These are phyloP conservation scores for Diaporthe citri DNA, from an alignment of 2,329 filamentous ascomycete genomes.

Conservation along the genomic window DNA sequence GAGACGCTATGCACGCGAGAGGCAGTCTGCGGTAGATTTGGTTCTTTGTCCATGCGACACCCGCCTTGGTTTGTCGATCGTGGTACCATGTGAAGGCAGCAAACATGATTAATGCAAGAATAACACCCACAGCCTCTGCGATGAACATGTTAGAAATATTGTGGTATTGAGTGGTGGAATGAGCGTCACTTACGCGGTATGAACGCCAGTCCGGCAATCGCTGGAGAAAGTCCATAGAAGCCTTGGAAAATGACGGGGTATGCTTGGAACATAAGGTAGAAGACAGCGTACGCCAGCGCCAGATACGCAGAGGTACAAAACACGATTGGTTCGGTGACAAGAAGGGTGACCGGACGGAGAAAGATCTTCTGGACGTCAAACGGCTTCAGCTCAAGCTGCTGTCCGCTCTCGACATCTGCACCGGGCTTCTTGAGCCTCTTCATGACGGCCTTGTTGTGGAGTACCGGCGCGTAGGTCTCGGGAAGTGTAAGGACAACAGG, in stretches of 20 bases:
- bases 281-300: not conserved
- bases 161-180: not conserved
- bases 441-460: conserved; percentile 1
- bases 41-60: not conserved
- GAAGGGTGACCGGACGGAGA: not conserved
- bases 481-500: conserved; percentile 4
- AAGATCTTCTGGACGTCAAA: conserved; percentile 12
- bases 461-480: not conserved
- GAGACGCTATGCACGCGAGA: conserved; percentile 10
- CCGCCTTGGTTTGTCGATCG: not conserved
- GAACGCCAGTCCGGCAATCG: conserved; percentile 6
- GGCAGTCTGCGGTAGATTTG: conserved; percentile 14
- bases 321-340: conserved; percentile 2
- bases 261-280: conserved; percentile 12
- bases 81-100: conserved; percentile 8
- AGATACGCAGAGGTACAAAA: conserved; percentile 9
- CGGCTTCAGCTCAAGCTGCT: conserved; percentile 9
- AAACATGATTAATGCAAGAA: not conserved
- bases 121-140: not conserved
- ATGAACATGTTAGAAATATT: too few relatives aligned
- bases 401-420: not conserved
- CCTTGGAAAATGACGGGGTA: conserved; percentile 9
- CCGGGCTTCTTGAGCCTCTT: not conserved
- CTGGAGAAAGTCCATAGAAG: not conserved
- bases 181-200: conserved; percentile 1